phyloP scores from a whole-genome alignment of 805 yeast species.

The Torulaspora indica region DNA sequence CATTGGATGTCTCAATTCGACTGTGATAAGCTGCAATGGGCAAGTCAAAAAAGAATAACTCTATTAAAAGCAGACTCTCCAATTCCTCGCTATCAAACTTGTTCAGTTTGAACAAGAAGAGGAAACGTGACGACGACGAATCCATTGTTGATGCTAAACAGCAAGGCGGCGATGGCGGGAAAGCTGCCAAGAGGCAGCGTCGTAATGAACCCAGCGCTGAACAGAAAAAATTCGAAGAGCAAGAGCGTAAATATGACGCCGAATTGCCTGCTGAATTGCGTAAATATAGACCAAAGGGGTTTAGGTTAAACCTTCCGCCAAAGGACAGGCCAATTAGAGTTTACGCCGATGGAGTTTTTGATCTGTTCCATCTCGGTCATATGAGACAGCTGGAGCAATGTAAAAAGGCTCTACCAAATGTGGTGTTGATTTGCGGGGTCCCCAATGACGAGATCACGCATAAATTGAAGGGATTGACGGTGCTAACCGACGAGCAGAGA shows the following conservation, averaged over 20 bases:
- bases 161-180: constrained; percentile 3
- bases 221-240: constrained; percentile 33
- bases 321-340: constrained; percentile 79
- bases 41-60: constrained; percentile 6
- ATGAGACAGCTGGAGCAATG: constrained; percentile 98
- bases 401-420: constrained; percentile 83
- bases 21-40: background rate
- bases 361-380: constrained; percentile 92
- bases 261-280: constrained; percentile 64
- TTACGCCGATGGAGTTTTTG: constrained; percentile 99
- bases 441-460: constrained; percentile 91
- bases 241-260: constrained; percentile 59
- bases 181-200: constrained; percentile 16
- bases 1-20: too few relatives aligned
- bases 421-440: constrained; percentile 80
- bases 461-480: constrained; percentile 88
- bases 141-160: constrained; percentile 10
- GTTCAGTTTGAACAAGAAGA: constrained; percentile 30
- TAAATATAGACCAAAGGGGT: constrained; percentile 77
- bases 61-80: constrained; percentile 30
- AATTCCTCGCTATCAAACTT: constrained; percentile 33
- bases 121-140: constrained; percentile 21
- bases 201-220: constrained; percentile 18
- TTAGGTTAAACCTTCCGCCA: constrained; percentile 75
- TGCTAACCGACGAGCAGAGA: constrained; percentile 79